phyloP scores from a whole-genome alignment of 2,329 filamentous ascomycete species.

The Zymoseptoria pseudotritici region DNA sequence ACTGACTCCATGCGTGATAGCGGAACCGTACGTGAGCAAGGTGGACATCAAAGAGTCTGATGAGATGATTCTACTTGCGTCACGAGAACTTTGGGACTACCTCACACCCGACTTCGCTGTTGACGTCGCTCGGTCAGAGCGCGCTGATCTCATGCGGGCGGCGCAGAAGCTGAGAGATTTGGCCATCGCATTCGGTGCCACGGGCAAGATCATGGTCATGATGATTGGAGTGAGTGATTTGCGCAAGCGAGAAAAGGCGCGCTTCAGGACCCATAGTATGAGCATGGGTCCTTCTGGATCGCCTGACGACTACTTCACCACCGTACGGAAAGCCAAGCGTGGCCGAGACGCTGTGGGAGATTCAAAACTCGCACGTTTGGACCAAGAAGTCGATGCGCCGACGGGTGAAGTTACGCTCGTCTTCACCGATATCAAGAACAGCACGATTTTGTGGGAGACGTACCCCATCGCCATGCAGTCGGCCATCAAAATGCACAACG shows the following conservation, averaged over 20 bases:
- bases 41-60: slow-evolving; percentile 77
- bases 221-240: slow-evolving; percentile 89
- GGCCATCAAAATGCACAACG: slow-evolving; percentile 95
- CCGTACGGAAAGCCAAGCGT: slow-evolving; percentile 57
- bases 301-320: slow-evolving; percentile 61
- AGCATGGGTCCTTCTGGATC: slow-evolving; percentile 72
- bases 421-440: slow-evolving; percentile 99
- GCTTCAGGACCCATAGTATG: slow-evolving; percentile 73
- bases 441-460: slow-evolving; percentile 90
- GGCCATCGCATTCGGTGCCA: slow-evolving; percentile 90
- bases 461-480: slow-evolving; percentile 93
- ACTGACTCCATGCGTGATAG: slow-evolving; percentile 85
- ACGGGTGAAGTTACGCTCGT: slow-evolving; percentile 87
- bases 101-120: slow-evolving; percentile 83
- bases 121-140: slow-evolving; percentile 80
- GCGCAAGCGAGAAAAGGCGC: slow-evolving; percentile 72
- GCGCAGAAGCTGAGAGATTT: slow-evolving; percentile 91
- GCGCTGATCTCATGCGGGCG: slow-evolving; percentile 85
- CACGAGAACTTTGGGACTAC: slow-evolving; percentile 91
- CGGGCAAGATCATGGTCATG: slow-evolving; percentile 98
- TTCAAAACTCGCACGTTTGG: slow-evolving; percentile 77
- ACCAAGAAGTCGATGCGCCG: slow-evolving; percentile 84
- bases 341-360: slow-evolving; percentile 58
- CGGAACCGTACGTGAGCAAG: slow-evolving; percentile 75
- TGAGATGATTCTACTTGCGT: slow-evolving; percentile 87